A percentile compares a stretch with the other conserved stretches of the same genome.
phyloP scores from a whole-genome alignment of 192 early-diverging fungal genomes.

The Mortierella antarctica region DNA sequence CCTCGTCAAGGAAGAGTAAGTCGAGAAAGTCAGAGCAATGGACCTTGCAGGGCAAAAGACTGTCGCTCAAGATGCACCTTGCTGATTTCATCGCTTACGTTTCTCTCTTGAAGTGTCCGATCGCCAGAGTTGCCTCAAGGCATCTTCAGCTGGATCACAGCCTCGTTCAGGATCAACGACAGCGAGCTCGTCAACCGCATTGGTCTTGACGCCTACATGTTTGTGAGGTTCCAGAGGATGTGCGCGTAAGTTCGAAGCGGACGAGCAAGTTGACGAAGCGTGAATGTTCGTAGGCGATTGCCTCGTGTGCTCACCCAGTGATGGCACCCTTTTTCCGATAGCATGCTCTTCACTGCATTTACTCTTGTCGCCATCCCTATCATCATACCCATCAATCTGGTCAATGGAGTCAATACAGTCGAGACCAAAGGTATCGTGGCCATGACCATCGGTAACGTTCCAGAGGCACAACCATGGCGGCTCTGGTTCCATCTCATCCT shows the following conservation, averaged over 20 bases:
- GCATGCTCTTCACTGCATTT: conserved; percentile 70
- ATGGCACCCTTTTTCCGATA: conserved; percentile 1
- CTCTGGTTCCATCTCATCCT: conserved; percentile 81
- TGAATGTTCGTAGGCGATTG: background rate
- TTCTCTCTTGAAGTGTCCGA: conserved; percentile 49
- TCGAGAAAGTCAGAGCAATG: background rate
- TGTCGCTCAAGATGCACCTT: background rate
- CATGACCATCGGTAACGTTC: conserved; percentile 81
- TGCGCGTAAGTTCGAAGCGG: conserved; percentile 45
- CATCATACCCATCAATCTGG: conserved; percentile 80
- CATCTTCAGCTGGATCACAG: conserved; percentile 68
- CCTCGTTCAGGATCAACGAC: conserved; percentile 61
- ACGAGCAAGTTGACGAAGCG: background rate
- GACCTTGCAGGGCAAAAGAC: background rate
- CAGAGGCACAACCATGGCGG: conserved; percentile 36
- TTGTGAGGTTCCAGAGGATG: conserved; percentile 75
- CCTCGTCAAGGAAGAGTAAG: conserved; percentile 65
- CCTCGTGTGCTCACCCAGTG: background rate
- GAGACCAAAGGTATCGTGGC: conserved; percentile 62
- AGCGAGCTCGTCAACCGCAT: conserved; percentile 63
- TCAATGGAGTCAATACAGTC: conserved; percentile 53
- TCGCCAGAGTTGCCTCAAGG: conserved; percentile 63
- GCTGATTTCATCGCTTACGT: background rate
- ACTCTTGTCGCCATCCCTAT: conserved; percentile 65
- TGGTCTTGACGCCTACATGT: conserved; percentile 84